Percentiles rank a stretch among this genome's conserved stretches.
Conservation (phyloP, 768 basidiomycete species). For the Polyporus arcularius region DNA sequence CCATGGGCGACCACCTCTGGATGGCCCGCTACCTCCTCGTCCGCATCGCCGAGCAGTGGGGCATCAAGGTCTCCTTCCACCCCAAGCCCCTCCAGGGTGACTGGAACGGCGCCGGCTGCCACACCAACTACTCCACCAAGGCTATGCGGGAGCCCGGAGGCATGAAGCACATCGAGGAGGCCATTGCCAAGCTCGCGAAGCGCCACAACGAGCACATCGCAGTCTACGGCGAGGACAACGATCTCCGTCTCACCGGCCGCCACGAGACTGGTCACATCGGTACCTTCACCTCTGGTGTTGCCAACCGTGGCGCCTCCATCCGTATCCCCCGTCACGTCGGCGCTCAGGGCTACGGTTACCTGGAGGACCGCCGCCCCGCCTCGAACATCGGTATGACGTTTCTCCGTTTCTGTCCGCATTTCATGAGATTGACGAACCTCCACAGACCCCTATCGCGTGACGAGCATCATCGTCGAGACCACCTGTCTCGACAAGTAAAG, state of each 20-base stretch:
- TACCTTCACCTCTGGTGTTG: slow-evolving; percentile 90
- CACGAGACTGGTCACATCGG: slow-evolving; percentile 98
- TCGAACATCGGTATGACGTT: slow-evolving; percentile 88
- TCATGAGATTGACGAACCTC: background rate
- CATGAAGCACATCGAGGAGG: slow-evolving; percentile 87
- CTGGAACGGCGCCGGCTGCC: slow-evolving; percentile 99
- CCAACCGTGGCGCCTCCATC: slow-evolving; percentile 96
- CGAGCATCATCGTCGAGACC: slow-evolving; percentile 86
- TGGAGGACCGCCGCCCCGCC: slow-evolving; percentile 96
- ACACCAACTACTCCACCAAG: slow-evolving; percentile 97
- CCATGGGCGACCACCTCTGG: slow-evolving; percentile 99
- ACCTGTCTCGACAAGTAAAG: slow-evolving; percentile 65
- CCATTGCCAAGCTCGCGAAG: slow-evolving; percentile 90
- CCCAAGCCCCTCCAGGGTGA: slow-evolving; percentile 96
- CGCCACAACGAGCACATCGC: slow-evolving; percentile 95
- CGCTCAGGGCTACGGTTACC: slow-evolving; percentile 89
- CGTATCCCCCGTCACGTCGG: slow-evolving; percentile 95
- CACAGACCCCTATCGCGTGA: slow-evolving; percentile 93
- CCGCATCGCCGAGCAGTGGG: slow-evolving; percentile 98
- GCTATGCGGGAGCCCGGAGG: slow-evolving; percentile 94
- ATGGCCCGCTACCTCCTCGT: slow-evolving; percentile 96
- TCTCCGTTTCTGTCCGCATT: slow-evolving; percentile 2
- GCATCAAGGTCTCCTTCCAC: slow-evolving; percentile 97
- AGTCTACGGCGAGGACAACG: slow-evolving; percentile 98
- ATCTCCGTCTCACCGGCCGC: slow-evolving; percentile 90